Conservation (phyloP, 768 basidiomycete species). For the Suillus plorans region DNA sequence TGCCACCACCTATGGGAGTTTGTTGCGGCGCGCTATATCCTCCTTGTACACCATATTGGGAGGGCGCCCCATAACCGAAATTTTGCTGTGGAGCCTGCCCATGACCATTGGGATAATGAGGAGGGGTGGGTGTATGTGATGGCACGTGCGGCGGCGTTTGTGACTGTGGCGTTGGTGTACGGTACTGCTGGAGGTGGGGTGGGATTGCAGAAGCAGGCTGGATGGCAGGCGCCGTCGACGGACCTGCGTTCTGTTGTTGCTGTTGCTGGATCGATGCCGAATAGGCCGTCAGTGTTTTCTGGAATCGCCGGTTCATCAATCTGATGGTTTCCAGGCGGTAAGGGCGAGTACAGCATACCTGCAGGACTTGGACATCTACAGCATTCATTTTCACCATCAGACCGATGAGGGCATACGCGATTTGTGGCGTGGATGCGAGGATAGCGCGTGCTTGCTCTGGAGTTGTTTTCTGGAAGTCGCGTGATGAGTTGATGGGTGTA, state of each 20-base stretch:
- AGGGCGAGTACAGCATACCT: slow-evolving; percentile 41
- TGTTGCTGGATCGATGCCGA: slow-evolving; percentile 17
- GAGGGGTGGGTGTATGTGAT: slow-evolving; percentile 9
- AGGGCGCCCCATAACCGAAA: slow-evolving; percentile 11
- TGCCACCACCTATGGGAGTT: slow-evolving; percentile 12
- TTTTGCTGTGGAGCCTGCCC: slow-evolving; percentile 27
- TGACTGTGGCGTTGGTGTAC: slow-evolving; percentile 35
- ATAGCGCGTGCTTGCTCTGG: slow-evolving; percentile 67
- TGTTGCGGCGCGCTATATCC: slow-evolving; percentile 22
- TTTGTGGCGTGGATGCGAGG: slow-evolving; percentile 70
- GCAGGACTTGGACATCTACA: slow-evolving; percentile 72
- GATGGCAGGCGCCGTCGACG: slow-evolving; percentile 15
- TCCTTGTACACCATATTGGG: slow-evolving; percentile 18
- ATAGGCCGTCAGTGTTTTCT: slow-evolving; percentile 67
- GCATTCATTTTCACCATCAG: slow-evolving; percentile 80
- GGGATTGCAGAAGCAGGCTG: slow-evolving; percentile 44
- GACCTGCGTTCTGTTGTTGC: slow-evolving; percentile 17
- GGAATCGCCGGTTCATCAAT: slow-evolving; percentile 4
- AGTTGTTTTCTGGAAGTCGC: slow-evolving; percentile 60
- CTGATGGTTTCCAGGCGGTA: not conserved
- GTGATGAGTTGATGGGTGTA: slow-evolving; percentile 5
- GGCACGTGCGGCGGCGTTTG: slow-evolving; percentile 25
- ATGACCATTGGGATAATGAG: slow-evolving; percentile 24
- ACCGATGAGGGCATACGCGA: slow-evolving; percentile 73
- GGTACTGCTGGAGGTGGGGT: slow-evolving; percentile 37